Evolutionary conservation across 176 grass and related monocot genomes (phyloP).

Genomic region (Chloris gayana): DNA sequence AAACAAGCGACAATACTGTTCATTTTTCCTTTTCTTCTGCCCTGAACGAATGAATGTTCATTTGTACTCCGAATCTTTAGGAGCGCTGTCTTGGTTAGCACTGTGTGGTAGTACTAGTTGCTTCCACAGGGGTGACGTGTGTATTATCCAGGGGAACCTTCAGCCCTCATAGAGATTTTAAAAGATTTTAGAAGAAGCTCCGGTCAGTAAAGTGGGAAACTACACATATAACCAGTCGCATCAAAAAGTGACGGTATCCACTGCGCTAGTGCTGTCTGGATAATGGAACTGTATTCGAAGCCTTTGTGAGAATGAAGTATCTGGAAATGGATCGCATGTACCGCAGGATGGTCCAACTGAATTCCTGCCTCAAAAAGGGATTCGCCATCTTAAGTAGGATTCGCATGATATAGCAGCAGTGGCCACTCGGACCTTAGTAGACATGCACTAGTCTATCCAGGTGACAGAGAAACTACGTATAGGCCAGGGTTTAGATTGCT

Average conservation of each 20-base stretch:
- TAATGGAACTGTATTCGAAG: constrained; percentile 15
- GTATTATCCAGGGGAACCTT: not conserved
- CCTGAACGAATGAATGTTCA: not conserved
- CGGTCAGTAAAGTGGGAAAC: constrained; percentile 32
- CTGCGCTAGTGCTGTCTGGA: constrained; percentile 19
- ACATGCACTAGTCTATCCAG: constrained; percentile 16
- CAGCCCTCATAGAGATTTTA: not conserved
- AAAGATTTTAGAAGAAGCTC: constrained; percentile 17
- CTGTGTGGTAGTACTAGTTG: not conserved
- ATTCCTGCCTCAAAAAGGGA: not conserved
- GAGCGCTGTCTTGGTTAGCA: not conserved
- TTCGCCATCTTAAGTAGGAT: constrained; percentile 10
- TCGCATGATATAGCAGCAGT: constrained; percentile 4
- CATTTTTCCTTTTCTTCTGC: too few relatives aligned
- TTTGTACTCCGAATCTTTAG: not conserved
- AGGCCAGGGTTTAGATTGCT: not conserved
- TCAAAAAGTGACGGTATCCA: constrained; percentile 24
- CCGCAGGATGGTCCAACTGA: not conserved
- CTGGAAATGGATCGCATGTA: constrained; percentile 17
- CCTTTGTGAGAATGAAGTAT: not conserved
- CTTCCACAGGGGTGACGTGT: not conserved
- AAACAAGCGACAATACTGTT: not conserved
- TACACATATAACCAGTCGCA: constrained; percentile 18
- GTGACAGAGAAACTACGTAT: not conserved
- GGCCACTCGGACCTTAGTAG: constrained; percentile 25